These are phyloP conservation scores for Pseudogymnoascus sp. DNA, from an alignment of 2,329 filamentous ascomycete species.

Conservation along the genomic window DNA sequence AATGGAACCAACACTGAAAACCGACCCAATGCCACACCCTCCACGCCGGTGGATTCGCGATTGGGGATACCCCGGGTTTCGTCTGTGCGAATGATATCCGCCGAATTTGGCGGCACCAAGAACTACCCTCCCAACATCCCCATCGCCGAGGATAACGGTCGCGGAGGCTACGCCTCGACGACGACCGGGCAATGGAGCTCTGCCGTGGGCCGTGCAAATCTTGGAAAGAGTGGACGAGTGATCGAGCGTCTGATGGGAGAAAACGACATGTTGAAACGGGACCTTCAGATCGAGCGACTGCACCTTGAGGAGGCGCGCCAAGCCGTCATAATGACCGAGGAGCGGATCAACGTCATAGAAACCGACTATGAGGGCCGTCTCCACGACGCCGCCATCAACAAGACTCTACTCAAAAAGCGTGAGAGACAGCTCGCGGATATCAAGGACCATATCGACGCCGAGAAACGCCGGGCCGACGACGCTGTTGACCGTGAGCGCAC, in stretches of 20 bases:
- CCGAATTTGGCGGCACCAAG: conserved; percentile 26
- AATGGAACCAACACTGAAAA: not conserved
- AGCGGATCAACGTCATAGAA: conserved; percentile 63
- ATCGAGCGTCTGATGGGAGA: conserved; percentile 78
- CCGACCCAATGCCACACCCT: not conserved
- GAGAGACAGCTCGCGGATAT: conserved; percentile 69
- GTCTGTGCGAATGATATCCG: conserved; percentile 24
- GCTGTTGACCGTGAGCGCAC: conserved; percentile 54
- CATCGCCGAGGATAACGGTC: conserved; percentile 15
- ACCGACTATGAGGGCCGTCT: conserved; percentile 64
- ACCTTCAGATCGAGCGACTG: conserved; percentile 60
- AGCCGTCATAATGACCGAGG: conserved; percentile 59
- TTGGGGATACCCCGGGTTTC: conserved; percentile 10
- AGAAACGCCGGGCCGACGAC: conserved; percentile 54
- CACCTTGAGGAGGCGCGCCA: conserved; percentile 66
- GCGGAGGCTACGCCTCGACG: conserved; percentile 4
- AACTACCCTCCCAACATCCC: conserved; percentile 19
- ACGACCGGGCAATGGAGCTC: conserved; percentile 48
- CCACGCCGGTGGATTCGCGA: not conserved
- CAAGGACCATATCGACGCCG: conserved; percentile 55
- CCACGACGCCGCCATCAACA: conserved; percentile 65
- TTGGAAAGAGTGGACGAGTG: conserved; percentile 69
- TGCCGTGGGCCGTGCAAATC: conserved; percentile 61
- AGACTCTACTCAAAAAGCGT: conserved; percentile 62
- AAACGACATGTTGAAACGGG: conserved; percentile 70